phyloP scores from a whole-genome alignment of 257 asterid genomes.

The Capsicum pubescens region DNA sequence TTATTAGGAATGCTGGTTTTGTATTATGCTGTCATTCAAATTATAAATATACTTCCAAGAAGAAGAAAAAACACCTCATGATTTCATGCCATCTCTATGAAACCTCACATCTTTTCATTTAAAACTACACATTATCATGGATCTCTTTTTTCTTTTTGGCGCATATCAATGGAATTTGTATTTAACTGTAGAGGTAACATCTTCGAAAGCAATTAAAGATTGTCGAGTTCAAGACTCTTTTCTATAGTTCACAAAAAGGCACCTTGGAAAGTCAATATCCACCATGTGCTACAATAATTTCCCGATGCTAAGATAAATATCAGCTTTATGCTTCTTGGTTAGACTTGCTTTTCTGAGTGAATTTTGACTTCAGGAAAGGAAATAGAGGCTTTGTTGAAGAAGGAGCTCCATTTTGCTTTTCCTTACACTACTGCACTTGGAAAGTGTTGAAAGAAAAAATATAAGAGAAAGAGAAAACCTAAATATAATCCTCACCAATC shows the following conservation, averaged over 20 bases:
- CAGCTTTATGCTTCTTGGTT: constrained; percentile 2
- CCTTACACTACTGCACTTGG: neutral
- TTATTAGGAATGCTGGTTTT: neutral
- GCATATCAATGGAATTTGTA: neutral
- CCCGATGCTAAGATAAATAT: neutral
- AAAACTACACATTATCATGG: neutral
- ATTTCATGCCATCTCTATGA: neutral
- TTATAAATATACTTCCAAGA: too few species aligned
- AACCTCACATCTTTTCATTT: neutral
- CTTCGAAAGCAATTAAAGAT: neutral
- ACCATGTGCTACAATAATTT: neutral
- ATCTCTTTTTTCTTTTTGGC: neutral
- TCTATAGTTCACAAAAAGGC: neutral
- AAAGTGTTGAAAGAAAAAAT: neutral
- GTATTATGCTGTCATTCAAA: too few species aligned
- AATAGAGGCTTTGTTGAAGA: neutral
- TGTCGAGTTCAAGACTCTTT: neutral
- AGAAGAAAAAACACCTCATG: neutral
- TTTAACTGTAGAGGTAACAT: neutral
- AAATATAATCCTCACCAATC: neutral
- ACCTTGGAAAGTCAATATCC: neutral
- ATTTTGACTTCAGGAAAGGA: neutral
- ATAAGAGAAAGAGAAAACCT: neutral
- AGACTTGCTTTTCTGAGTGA: neutral
- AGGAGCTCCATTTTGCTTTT: constrained; percentile 12